Evolutionary conservation across 2,329 filamentous ascomycete species (phyloP).

Genomic region (Colletotrichum aenigma): DNA sequence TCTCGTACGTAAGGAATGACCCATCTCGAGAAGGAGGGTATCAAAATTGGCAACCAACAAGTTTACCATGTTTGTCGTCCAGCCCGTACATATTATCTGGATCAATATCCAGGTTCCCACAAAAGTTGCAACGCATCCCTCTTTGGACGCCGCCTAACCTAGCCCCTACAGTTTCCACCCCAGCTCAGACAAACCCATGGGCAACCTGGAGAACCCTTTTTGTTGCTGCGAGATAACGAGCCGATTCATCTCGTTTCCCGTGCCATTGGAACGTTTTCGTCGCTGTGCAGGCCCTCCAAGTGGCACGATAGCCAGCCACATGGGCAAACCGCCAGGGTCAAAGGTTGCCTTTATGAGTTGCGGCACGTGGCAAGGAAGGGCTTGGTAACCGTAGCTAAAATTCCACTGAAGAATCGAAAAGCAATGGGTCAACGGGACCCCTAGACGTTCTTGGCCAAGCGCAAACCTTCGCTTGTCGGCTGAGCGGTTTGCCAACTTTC

Average conservation of each 20-base stretch:
- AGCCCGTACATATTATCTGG: not conserved
- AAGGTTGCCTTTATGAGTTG: not conserved
- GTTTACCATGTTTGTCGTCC: not conserved
- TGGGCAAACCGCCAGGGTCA: not conserved
- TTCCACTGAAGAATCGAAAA: slow-evolving; percentile 10
- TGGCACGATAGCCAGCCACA: not conserved
- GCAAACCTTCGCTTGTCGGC: not conserved
- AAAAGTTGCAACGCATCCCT: not conserved
- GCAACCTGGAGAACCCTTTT: not conserved
- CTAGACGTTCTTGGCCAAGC: not conserved
- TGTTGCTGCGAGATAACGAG: not conserved
- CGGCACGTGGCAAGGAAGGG: slow-evolving; percentile 18
- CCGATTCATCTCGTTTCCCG: slow-evolving; percentile 7
- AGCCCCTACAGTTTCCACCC: not conserved
- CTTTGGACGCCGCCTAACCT: not conserved
- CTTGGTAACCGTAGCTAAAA: not conserved
- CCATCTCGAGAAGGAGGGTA: not conserved
- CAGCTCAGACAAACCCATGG: not conserved
- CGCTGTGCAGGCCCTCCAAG: not conserved
- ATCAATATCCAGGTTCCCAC: not conserved
- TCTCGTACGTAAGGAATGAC: not conserved
- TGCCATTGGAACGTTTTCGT: not conserved
- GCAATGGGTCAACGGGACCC: not conserved
- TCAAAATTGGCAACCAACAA: not conserved
- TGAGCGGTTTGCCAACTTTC: not conserved